Evolutionary conservation across 2,329 filamentous ascomycete species (phyloP).

Genomic region (Colletotrichum echinochloae): DNA sequence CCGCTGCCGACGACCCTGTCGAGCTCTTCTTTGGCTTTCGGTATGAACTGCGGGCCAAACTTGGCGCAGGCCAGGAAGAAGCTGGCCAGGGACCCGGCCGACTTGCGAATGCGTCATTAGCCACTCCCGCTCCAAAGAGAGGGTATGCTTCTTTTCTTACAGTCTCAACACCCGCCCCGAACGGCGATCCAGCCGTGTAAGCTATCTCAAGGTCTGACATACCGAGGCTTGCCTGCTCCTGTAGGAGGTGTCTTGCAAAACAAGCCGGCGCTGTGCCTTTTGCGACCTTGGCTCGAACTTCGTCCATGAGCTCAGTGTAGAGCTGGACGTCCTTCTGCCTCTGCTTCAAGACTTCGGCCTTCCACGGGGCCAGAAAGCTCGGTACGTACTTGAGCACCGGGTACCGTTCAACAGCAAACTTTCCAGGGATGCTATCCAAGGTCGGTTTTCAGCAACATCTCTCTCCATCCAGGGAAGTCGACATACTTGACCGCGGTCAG

Average conservation of each 20-base stretch:
- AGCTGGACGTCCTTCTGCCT: constrained; percentile 49
- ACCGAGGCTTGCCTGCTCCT: constrained; percentile 54
- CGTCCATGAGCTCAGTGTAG: constrained; percentile 55
- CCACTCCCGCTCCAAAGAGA: background rate
- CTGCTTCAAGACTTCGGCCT: constrained; percentile 52
- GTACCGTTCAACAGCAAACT: constrained; percentile 56
- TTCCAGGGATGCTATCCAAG: constrained; percentile 43
- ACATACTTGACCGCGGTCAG: constrained; percentile 57
- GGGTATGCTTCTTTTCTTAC: constrained; percentile 44
- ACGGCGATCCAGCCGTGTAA: constrained; percentile 58
- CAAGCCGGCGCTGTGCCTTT: constrained; percentile 51
- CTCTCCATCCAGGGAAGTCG: constrained; percentile 4
- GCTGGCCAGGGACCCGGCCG: constrained; percentile 60
- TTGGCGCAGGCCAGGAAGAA: constrained; percentile 65
- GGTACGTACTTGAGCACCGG: constrained; percentile 55
- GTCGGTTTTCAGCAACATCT: background rate
- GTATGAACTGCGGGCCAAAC: constrained; percentile 62
- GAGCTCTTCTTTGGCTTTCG: constrained; percentile 54
- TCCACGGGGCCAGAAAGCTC: constrained; percentile 54
- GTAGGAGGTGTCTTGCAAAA: constrained; percentile 57
- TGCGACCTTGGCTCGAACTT: constrained; percentile 51
- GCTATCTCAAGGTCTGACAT: constrained; percentile 58
- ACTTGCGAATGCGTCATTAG: constrained; percentile 53
- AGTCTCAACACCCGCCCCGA: constrained; percentile 59
- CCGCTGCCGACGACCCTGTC: constrained; percentile 53